Percentiles rank a stretch among this genome's conserved stretches.
Conservation (phyloP, 352 stramenopile species). For the Phytophthora niederhauseri region DNA sequence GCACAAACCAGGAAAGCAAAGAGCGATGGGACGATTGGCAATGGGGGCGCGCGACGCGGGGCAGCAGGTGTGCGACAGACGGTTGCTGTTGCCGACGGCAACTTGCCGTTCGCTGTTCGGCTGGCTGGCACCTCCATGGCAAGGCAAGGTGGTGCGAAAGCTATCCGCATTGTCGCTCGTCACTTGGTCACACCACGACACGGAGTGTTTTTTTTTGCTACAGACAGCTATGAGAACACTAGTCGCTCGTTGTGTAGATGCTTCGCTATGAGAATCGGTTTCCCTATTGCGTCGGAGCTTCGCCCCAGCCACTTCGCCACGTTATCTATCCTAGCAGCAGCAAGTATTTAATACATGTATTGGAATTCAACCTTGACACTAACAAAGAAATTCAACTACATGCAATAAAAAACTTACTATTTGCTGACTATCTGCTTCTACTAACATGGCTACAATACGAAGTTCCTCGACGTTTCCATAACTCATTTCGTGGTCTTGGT, state of each 20-base stretch:
- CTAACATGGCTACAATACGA: neutral
- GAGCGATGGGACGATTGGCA: slow-evolving; percentile 2
- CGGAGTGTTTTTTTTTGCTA: neutral
- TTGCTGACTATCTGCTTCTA: neutral
- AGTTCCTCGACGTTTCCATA: neutral
- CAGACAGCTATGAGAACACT: too few species aligned
- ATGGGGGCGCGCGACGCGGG: neutral
- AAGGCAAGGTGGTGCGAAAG: neutral
- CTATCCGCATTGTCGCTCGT: neutral
- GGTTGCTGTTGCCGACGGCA: neutral
- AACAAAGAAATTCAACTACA: too few species aligned
- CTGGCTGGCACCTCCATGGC: neutral
- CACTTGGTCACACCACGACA: neutral
- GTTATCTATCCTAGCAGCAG: too few species aligned
- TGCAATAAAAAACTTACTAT: neutral
- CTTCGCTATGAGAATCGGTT: too few species aligned
- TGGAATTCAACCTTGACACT: too few species aligned
- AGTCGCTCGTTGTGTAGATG: too few species aligned
- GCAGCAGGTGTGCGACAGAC: neutral
- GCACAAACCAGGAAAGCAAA: neutral
- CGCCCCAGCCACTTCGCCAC: too few species aligned
- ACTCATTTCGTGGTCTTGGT: slow-evolving; percentile 18
- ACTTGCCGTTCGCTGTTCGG: neutral
- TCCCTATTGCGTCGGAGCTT: too few species aligned
- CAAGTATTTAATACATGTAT: too few species aligned